Conservation (phyloP, 345 rosid genomes). For the Hibiscus mutabilis region DNA sequence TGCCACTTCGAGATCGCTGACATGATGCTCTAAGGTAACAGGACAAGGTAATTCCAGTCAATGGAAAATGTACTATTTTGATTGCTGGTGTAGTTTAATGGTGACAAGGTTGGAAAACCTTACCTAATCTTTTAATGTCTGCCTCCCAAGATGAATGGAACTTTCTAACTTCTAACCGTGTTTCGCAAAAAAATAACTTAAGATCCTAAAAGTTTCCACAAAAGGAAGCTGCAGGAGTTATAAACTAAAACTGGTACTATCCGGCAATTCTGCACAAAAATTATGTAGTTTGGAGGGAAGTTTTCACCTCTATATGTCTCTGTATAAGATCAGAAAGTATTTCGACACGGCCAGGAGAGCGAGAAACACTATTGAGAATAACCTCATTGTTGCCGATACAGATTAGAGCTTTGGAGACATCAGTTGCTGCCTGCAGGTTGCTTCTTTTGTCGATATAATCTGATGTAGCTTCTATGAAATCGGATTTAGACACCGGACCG, state of each 20-base stretch:
- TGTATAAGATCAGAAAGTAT: slow-evolving; percentile 38
- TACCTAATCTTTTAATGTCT: slow-evolving; percentile 59
- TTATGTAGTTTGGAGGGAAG: background rate
- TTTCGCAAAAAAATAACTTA: slow-evolving; percentile 36
- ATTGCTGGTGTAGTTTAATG: background rate
- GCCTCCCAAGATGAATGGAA: slow-evolving; percentile 63
- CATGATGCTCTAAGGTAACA: slow-evolving; percentile 48
- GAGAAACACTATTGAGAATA: slow-evolving; percentile 15
- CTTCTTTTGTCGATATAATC: slow-evolving; percentile 57
- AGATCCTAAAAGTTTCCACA: slow-evolving; percentile 42
- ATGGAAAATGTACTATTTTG: background rate
- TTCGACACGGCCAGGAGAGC: slow-evolving; percentile 29
- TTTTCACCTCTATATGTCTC: slow-evolving; percentile 60
- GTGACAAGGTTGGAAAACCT: slow-evolving; percentile 10
- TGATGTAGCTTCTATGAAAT: slow-evolving; percentile 58
- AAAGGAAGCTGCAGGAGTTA: background rate
- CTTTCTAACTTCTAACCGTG: slow-evolving; percentile 50
- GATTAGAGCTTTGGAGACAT: slow-evolving; percentile 60
- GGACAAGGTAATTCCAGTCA: background rate
- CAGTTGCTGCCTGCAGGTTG: slow-evolving; percentile 39
- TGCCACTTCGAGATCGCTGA: slow-evolving; percentile 68
- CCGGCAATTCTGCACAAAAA: background rate
- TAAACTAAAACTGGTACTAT: background rate
- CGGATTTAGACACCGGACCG: slow-evolving; percentile 48
- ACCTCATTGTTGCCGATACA: slow-evolving; percentile 52